phyloP scores from a whole-genome alignment of 225 moss, liverwort and hornwort genomes.

The Pseudoscleropodium purum region DNA sequence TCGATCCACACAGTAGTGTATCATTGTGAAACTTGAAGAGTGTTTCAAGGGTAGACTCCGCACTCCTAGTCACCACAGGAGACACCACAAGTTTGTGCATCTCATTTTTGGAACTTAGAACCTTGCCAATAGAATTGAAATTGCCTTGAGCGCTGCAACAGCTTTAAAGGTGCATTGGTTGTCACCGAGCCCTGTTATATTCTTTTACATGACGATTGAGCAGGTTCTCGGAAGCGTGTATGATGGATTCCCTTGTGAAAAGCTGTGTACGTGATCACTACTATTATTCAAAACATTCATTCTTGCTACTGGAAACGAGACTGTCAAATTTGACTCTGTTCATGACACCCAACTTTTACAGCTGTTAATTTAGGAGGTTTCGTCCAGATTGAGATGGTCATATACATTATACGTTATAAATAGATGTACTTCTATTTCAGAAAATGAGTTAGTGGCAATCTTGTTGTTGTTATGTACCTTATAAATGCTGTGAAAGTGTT shows the following conservation, averaged over 20 bases:
- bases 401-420: background rate
- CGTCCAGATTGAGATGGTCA: background rate
- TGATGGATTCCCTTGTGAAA: background rate
- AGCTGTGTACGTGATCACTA: background rate
- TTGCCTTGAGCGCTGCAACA: background rate
- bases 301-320: background rate
- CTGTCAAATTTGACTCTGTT: background rate
- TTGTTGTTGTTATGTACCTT: background rate
- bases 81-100: background rate
- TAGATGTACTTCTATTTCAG: background rate
- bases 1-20: background rate
- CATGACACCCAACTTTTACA: background rate
- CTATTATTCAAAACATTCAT: background rate
- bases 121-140: background rate
- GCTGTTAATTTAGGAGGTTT: background rate
- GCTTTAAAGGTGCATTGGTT: background rate
- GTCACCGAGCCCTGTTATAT: background rate
- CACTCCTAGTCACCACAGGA: background rate
- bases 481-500: background rate
- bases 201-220: background rate
- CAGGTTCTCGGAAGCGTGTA: background rate
- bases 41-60: background rate
- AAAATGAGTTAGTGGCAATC: background rate
- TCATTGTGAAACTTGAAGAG: background rate
- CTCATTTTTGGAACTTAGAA: background rate